Base-by-base conservation (phyloP, 2,329 filamentous ascomycete species). In the Leptographium wingfieldii region DNA sequence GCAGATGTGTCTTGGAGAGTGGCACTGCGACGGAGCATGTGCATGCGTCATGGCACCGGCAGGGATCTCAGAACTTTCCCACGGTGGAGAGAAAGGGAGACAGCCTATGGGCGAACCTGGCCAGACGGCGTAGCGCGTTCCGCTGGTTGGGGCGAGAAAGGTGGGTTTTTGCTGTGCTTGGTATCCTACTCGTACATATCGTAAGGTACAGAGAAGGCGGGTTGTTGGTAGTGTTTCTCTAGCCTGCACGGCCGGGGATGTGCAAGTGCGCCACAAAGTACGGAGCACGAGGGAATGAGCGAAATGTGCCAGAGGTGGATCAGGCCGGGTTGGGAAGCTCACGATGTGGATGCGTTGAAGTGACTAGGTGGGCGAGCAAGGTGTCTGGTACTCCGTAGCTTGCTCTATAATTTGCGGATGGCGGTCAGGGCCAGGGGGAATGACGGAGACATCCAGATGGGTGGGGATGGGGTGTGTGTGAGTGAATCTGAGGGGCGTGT, bases 271-370 rank as follows among this genome's bases (percentile, higher is more conserved):
- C 40, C 40, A 56, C 40, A 33, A 31, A 29, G 22, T 54, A 46
- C 54, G 54, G 51, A 49, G 46, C 27, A 52, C 29, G 43, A 38
- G 29, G 48, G 58, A 57, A 58, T n/a, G 33, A 31, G 46, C 35
- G 16, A 55, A 27, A 46, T 61, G 57, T 53, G 56, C 60, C 56
- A 63, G 56, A 53, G 46, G 63, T 65, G 65, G 64, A 61, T 55
- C 60, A 60, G 63, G 62, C 63, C 59, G 61, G 65, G 63, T 63
- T 64, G 62, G 57, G 53, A 54, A 55, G 57, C 51, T 60, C 58
- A 56, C 52, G 58, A 60, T 57, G 59, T 59, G 60, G 59, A 43
- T 61, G 51, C 48, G 52, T 57, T 25, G 12, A 46, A n/a, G 43
- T 46, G 43, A n/a, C 16, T 19, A 19, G 16, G 40, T 9, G 43